These are phyloP conservation scores for Ilyonectria destructans DNA, from an alignment of 2,329 filamentous ascomycete genomes.

Conservation along the genomic window DNA sequence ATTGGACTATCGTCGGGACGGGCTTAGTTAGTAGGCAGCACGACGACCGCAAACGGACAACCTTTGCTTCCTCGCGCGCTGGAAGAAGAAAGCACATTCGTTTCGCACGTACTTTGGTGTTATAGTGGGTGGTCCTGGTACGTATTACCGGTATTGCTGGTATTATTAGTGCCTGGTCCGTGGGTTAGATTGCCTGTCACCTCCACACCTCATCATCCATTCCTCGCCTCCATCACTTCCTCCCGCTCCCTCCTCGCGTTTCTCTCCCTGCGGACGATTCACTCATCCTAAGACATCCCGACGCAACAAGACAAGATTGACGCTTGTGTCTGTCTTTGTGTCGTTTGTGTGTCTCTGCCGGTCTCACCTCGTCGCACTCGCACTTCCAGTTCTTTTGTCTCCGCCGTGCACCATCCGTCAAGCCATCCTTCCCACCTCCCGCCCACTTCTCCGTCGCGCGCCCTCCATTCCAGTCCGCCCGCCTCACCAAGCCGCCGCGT, in stretches of 20 bases:
- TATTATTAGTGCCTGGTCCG: constrained; percentile 12
- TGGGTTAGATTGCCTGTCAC: constrained; percentile 14
- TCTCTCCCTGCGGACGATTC: constrained; percentile 1
- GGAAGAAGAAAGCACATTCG: constrained; percentile 17
- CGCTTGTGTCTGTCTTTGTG: neutral
- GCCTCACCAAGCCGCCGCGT: neutral
- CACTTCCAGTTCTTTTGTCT: constrained; percentile 8
- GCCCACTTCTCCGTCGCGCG: constrained; percentile 11
- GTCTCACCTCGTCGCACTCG: constrained; percentile 16
- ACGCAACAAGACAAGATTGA: constrained; percentile 17
- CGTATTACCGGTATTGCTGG: neutral
- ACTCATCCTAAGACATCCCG: constrained; percentile 2
- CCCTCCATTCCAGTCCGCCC: neutral
- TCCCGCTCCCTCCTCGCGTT: constrained; percentile 9
- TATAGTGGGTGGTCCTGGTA: neutral
- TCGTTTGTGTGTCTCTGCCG: neutral
- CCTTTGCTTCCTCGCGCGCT: neutral
- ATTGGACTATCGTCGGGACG: neutral
- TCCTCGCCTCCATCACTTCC: constrained; percentile 14
- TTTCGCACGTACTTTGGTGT: no score
- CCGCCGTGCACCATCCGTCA: neutral
- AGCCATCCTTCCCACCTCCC: neutral
- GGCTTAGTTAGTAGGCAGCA: neutral
- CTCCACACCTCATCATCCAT: constrained; percentile 19
- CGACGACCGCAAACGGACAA: neutral